Conservation (phyloP, 2,329 filamentous ascomycete species). For the Pseudogymnoascus sp. region DNA sequence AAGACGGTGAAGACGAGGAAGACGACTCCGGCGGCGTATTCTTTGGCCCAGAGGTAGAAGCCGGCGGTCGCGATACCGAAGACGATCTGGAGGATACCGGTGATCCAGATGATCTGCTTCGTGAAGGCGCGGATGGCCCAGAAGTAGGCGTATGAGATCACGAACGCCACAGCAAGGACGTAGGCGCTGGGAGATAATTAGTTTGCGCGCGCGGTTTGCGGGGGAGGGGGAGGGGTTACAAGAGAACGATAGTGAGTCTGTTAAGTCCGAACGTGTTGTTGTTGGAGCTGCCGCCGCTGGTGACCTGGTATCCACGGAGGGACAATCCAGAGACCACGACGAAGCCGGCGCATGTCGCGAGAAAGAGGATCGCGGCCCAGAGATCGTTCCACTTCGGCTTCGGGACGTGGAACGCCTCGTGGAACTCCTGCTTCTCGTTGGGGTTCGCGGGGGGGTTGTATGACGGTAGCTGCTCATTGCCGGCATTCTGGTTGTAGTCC, state of each 20-base stretch:
- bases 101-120: conserved; percentile 88
- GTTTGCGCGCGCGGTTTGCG: background rate
- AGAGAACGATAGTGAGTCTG: conserved; percentile 79
- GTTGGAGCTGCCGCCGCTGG: conserved; percentile 20
- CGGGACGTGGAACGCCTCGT: conserved; percentile 74
- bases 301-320: conserved; percentile 61
- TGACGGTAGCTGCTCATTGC: background rate
- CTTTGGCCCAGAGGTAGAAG: conserved; percentile 64
- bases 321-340: conserved; percentile 66
- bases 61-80: conserved; percentile 79
- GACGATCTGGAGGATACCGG: conserved; percentile 78
- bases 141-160: conserved; percentile 72
- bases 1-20: conserved; percentile 79
- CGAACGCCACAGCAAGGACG: conserved; percentile 62
- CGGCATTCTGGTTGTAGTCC: background rate
- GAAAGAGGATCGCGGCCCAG: conserved; percentile 77
- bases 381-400: conserved; percentile 83
- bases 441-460: background rate
- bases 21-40: conserved; percentile 76
- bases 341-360: conserved; percentile 65
- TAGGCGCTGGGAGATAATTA: conserved; percentile 41
- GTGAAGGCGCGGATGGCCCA: conserved; percentile 68
- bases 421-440: conserved; percentile 41
- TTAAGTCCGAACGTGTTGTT: conserved; percentile 45
- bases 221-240: conserved; percentile 32